Evolutionary conservation across 106 monocot species (phyloP), one percentile per base, ranked within the genome.

Genomic region (Posidonia australis): DNA sequence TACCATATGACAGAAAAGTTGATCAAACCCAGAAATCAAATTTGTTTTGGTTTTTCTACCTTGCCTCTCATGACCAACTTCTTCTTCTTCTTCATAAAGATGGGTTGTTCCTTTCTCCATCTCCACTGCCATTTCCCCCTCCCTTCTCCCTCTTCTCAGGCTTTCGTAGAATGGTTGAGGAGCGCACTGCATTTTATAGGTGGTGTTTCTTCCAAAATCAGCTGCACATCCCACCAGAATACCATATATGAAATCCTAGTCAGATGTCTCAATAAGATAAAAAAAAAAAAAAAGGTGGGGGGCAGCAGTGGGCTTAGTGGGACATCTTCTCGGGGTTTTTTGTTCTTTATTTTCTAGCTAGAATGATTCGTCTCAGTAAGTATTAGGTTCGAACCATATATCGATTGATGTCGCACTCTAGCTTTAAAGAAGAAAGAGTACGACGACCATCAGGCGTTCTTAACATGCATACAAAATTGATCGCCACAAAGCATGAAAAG

Each of bases 111-210:
- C 64, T 22, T 67, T 54, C 31, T 53, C 66, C 52, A 67, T 54
- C 66, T 67, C 66, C 52, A 52, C 18, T 14, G 28, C 66, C 66
- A 67, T 67, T 21, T 27, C 61, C 19, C 44, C 18, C 43, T 43
- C 6, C 9, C 36, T 62, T 55, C 25, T 2, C 55, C 3, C 25
- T 24, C 21, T 24, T 10, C 52, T 55, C 23, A 5, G 10, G 3
- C 10, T 24, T 0, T 17, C 49, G 5, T 19, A 17, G 49, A 17
- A 49, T 49, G 18, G 18, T 3, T 49, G 49, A 17, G 10, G n/a
- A 3, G n/a, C 16, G 36, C 49, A 49, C 55, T 55, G 23, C 24
- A 1, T 55, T 55, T 24, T 55, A 55, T 55, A 55, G 55, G 52
- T 13, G 55, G 21, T 13, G 24, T 25, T 55, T 1, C 25, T 12